Evolutionary conservation across 139 green algal species (phyloP).

Genomic region (Desmodesmus armatus): DNA sequence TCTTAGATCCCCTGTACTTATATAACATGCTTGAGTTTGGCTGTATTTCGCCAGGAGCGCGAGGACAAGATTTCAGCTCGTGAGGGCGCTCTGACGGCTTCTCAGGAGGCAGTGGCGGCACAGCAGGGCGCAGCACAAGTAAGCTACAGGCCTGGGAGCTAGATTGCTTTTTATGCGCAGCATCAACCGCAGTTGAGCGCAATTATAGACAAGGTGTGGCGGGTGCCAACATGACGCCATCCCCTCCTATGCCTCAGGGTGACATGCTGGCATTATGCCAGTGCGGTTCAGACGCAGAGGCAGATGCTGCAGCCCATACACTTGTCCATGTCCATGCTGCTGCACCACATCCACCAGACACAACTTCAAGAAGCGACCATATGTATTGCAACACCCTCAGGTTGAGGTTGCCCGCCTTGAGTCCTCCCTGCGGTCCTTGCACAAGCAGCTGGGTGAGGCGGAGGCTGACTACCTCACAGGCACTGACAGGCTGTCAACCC

Average conservation of each 20-base stretch:
- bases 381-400: not conserved
- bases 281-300: too few species aligned
- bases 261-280: too few species aligned
- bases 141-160: not conserved
- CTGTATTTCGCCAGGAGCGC: not conserved
- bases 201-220: too few species aligned
- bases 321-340: too few species aligned
- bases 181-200: too few species aligned
- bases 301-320: too few species aligned
- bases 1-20: too few species aligned
- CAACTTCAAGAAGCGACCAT: too few species aligned
- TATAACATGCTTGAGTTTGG: not conserved
- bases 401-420: constrained; percentile 30
- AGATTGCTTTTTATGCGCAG: not conserved
- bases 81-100: not conserved
- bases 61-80: not conserved
- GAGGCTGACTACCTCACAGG: constrained; percentile 45
- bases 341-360: too few species aligned
- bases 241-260: too few species aligned
- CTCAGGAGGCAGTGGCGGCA: not conserved
- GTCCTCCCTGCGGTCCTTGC: not conserved
- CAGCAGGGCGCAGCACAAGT: not conserved
- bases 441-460: constrained; percentile 26
- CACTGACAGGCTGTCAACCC: constrained; percentile 1
- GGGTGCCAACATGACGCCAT: too few species aligned